Percentiles rank a stretch among this genome's conserved stretches.
These are phyloP conservation scores for Petasospora fabianii DNA, from an alignment of 1,139 yeast genomes.

Conservation along the genomic window DNA sequence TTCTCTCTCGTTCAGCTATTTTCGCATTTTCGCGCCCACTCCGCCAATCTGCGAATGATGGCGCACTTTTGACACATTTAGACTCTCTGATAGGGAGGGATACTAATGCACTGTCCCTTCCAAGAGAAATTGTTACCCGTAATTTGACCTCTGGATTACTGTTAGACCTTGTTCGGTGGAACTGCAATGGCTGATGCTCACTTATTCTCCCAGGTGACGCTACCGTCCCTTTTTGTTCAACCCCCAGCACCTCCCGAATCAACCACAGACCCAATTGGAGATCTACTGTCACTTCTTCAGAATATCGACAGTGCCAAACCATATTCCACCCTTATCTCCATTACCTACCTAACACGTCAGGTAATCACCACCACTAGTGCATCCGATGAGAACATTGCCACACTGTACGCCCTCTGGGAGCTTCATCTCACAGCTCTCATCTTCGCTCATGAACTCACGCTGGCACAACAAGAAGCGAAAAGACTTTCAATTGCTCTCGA, in stretches of 20 bases:
- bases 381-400: background rate
- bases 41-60: background rate
- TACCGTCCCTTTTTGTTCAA: conserved; percentile 12
- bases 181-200: background rate
- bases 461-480: conserved; percentile 27
- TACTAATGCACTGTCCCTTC: too few relatives aligned
- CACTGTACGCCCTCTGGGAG: conserved; percentile 30
- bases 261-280: background rate
- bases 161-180: too few relatives aligned
- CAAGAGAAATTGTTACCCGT: too few relatives aligned
- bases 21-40: conserved; percentile 2
- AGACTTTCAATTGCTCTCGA: conserved; percentile 21
- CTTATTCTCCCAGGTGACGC: conserved; percentile 7
- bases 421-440: conserved; percentile 29
- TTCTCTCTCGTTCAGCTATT: background rate
- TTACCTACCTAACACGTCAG: conserved; percentile 10
- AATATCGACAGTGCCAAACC: conserved; percentile 2
- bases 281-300: conserved; percentile 3
- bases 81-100: too few relatives aligned
- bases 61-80: conserved; percentile 1
- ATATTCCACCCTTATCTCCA: conserved; percentile 10
- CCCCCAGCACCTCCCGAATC: conserved; percentile 9
- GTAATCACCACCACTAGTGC: conserved; percentile 3
- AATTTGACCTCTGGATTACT: too few relatives aligned
- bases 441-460: conserved; percentile 26